Evolutionary conservation across 2,329 filamentous ascomycete genomes (phyloP).

Genomic region (Nannizziopsis arthrosporioides): DNA sequence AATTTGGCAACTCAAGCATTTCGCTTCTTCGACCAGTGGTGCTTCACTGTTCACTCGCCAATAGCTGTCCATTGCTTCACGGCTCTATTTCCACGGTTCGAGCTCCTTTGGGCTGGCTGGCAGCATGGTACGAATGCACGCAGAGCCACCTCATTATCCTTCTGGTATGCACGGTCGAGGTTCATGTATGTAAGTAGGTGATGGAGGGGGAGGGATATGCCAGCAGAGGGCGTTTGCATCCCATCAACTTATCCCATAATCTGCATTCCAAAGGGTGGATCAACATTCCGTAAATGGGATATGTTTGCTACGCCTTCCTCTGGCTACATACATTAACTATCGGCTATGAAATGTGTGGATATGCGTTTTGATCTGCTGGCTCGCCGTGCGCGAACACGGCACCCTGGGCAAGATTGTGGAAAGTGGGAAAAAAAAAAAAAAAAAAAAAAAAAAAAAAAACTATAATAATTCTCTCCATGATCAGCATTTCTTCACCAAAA

Average conservation of each 20-base stretch:
- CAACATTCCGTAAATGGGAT: no score
- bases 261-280: background rate
- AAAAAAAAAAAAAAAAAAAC: background rate
- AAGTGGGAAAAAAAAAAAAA: background rate
- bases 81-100: background rate
- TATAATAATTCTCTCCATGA: no score
- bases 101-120: slow-evolving; percentile 6
- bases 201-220: background rate
- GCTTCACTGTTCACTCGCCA: background rate
- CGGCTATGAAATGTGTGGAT: no score
- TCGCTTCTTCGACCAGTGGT: background rate
- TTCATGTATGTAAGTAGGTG: background rate
- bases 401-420: background rate
- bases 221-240: slow-evolving; percentile 1
- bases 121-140: slow-evolving; percentile 7
- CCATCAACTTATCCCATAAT: background rate
- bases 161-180: slow-evolving; percentile 3
- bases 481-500: no score
- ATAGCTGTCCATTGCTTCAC: background rate
- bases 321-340: no score
- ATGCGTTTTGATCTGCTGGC: no score
- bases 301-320: background rate
- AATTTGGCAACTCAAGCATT: background rate
- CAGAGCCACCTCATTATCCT: slow-evolving; percentile 4
- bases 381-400: no score